Evolutionary conservation across 139 green algal species (phyloP).

Genomic region (Chlamydomonas schloesseri): DNA sequence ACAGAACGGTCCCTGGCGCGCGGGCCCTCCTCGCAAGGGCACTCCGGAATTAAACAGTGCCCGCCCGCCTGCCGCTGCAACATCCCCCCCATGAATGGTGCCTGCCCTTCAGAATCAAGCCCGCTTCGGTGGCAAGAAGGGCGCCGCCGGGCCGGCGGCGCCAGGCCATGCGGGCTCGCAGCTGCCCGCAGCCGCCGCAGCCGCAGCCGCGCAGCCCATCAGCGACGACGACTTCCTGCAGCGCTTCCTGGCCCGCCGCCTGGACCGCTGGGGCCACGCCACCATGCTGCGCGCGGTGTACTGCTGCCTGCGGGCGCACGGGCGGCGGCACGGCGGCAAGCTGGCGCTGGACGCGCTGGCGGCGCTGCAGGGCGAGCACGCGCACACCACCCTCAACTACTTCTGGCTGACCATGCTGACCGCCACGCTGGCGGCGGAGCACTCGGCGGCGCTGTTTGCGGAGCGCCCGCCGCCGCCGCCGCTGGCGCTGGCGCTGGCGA

Average conservation of each 20-base stretch:
- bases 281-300: constrained; percentile 40
- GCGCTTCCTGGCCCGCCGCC: neutral
- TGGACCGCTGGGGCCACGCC: constrained; percentile 43
- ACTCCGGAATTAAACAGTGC: too few species aligned
- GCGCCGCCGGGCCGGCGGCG: too few species aligned
- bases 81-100: too few species aligned
- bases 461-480: neutral
- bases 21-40: too few species aligned
- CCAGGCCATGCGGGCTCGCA: too few species aligned
- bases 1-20: too few species aligned
- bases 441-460: neutral
- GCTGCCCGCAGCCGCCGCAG: neutral
- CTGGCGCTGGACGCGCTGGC: constrained; percentile 3
- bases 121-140: too few species aligned
- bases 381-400: constrained; percentile 33
- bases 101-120: too few species aligned
- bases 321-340: constrained; percentile 9
- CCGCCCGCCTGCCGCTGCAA: too few species aligned
- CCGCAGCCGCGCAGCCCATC: neutral
- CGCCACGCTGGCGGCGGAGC: neutral
- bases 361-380: constrained; percentile 7
- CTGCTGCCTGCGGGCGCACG: constrained; percentile 21
- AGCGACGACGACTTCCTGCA: constrained; percentile 16
- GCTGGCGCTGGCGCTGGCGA: too few species aligned
- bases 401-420: constrained; percentile 27